phyloP scores from a whole-genome alignment of 352 stramenopile species.

The Pythium biforme region DNA sequence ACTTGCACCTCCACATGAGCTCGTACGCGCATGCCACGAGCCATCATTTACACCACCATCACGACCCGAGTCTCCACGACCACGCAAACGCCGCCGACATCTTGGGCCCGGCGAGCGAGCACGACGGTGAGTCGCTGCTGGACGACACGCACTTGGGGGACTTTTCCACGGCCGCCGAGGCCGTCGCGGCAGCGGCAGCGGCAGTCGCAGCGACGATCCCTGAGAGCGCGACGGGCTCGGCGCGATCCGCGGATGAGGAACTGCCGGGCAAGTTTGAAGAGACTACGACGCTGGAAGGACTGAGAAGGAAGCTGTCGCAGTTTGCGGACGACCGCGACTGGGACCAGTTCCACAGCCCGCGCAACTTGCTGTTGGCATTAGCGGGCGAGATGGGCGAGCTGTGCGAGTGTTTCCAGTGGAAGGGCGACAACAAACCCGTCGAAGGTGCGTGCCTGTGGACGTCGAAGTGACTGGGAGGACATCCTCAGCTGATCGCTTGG shows the following conservation, averaged over 20 bases:
- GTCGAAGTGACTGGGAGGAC: not conserved
- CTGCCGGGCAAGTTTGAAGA: slow-evolving; percentile 25
- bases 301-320: slow-evolving; percentile 30
- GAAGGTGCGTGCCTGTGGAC: slow-evolving; percentile 35
- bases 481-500: no score
- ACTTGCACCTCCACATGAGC: slow-evolving; percentile 16
- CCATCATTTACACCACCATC: slow-evolving; percentile 31
- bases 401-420: slow-evolving; percentile 96
- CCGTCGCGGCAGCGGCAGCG: slow-evolving; percentile 24
- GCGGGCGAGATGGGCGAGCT: slow-evolving; percentile 95
- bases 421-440: slow-evolving; percentile 76
- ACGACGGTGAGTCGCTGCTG: slow-evolving; percentile 56
- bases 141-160: slow-evolving; percentile 51
- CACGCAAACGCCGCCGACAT: slow-evolving; percentile 41
- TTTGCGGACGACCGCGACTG: slow-evolving; percentile 39
- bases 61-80: slow-evolving; percentile 32
- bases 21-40: slow-evolving; percentile 15
- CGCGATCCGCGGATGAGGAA: not conserved
- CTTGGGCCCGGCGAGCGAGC: slow-evolving; percentile 31
- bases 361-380: slow-evolving; percentile 94
- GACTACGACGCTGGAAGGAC: slow-evolving; percentile 30
- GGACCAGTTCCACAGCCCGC: slow-evolving; percentile 57
- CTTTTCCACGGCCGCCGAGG: slow-evolving; percentile 33
- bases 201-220: slow-evolving; percentile 9
- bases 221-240: not conserved